A percentile compares a stretch with the other conserved stretches of the same genome.
Evolutionary conservation across 495 filamentous ascomycete genomes (phyloP).

Genomic region (Barbatosphaeria neglecta): DNA sequence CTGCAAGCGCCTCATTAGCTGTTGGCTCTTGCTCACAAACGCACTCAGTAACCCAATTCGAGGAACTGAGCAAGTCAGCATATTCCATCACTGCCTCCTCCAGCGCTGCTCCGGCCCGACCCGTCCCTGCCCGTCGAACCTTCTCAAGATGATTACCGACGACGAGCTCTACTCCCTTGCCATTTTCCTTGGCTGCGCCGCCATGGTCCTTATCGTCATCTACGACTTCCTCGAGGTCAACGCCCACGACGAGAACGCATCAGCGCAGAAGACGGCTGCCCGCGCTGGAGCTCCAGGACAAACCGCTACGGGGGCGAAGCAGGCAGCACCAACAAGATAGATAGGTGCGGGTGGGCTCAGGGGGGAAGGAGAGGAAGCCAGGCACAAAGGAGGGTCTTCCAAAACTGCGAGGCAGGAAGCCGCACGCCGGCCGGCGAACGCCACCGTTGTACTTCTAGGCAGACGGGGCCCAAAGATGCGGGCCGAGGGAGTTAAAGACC

Average conservation of each 20-base stretch:
- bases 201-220: slow-evolving; percentile 88
- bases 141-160: slow-evolving; percentile 68
- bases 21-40: neutral
- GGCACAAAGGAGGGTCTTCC: too few species aligned
- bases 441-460: neutral
- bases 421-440: neutral
- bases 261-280: slow-evolving; percentile 48
- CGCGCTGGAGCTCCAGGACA: slow-evolving; percentile 30
- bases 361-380: neutral
- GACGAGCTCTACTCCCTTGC: slow-evolving; percentile 73
- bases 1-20: neutral
- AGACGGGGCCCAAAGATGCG: neutral
- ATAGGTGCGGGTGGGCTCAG: neutral
- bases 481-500: neutral
- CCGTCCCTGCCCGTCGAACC: neutral
- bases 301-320: neutral
- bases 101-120: neutral
- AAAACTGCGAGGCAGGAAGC: too few species aligned
- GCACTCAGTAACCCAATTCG: neutral
- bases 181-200: slow-evolving; percentile 80
- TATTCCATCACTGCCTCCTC: neutral
- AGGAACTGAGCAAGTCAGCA: neutral
- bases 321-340: neutral
- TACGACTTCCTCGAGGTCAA: slow-evolving; percentile 99
- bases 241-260: slow-evolving; percentile 51